phyloP scores from a whole-genome alignment of 2,329 filamentous ascomycete genomes.

The Colletotrichum sp. region DNA sequence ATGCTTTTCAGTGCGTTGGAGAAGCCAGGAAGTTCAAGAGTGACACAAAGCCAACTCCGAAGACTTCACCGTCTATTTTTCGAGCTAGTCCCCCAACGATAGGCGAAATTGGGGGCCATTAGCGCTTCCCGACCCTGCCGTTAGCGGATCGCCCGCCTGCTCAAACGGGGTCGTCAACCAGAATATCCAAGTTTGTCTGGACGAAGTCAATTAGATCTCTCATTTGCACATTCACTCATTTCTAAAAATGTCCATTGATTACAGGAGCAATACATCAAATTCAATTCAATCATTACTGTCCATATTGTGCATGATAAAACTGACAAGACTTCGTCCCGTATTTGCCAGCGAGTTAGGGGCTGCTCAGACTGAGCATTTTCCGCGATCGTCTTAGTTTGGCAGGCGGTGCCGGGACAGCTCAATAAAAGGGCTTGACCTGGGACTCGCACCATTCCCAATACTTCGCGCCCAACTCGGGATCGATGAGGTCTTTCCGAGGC shows the following conservation, averaged over 20 bases:
- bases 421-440: not conserved
- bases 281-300: rapidly evolving
- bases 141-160: not conserved
- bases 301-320: not conserved
- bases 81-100: rapidly evolving
- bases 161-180: not conserved
- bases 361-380: rapidly evolving
- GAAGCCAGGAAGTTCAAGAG: rapidly evolving
- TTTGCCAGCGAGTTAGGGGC: not conserved
- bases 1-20: rapidly evolving
- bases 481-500: not conserved
- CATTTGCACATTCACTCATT: rapidly evolving
- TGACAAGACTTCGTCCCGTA: not conserved
- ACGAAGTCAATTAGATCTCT: rapidly evolving
- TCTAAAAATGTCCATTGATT: not conserved
- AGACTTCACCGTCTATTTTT: not conserved
- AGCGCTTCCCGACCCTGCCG: not conserved
- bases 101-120: not conserved
- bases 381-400: rapidly evolving
- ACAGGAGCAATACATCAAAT: rapidly evolving
- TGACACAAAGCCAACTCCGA: too few species aligned
- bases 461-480: rapidly evolving
- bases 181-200: rapidly evolving
- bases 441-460: not conserved
- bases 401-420: rapidly evolving